phyloP scores from a whole-genome alignment of 192 early-diverging fungal species.

The Podila epigama region DNA sequence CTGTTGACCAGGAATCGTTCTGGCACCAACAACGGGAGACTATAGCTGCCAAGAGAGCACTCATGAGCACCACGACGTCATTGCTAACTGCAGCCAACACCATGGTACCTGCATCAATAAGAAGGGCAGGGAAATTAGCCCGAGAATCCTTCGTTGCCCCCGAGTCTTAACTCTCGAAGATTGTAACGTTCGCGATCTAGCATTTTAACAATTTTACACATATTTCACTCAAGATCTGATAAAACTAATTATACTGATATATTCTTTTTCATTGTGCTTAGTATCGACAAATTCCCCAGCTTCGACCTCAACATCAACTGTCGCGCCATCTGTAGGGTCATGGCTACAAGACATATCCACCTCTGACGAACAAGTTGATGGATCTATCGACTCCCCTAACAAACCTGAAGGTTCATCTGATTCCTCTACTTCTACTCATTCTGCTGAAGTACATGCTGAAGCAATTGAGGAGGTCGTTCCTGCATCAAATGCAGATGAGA shows the following conservation, averaged over 20 bases:
- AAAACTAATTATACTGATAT: no score
- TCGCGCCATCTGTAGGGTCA: not conserved
- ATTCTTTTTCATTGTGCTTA: slow-evolving; percentile 1
- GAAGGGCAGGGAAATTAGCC: no score
- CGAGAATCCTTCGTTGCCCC: no score
- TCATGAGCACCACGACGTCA: slow-evolving; percentile 15
- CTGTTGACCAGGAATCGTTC: slow-evolving; percentile 17
- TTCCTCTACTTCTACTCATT: no score
- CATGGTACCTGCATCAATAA: slow-evolving; percentile 19
- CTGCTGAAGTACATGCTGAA: no score
- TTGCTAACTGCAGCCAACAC: slow-evolving; percentile 1
- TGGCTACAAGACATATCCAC: not conserved
- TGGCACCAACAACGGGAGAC: slow-evolving; percentile 14
- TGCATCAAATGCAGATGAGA: no score
- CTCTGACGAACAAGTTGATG: slow-evolving; percentile 1
- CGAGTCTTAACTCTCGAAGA: no score
- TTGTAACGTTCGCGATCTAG: no score
- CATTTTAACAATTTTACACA: no score
- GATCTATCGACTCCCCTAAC: slow-evolving; percentile 4
- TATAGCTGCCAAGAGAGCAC: slow-evolving; percentile 14
- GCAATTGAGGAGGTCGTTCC: no score
- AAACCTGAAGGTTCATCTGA: no score
- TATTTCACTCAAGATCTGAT: no score
- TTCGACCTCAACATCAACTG: slow-evolving; percentile 4
- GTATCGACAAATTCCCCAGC: slow-evolving; percentile 3